Evolutionary conservation across 2,329 filamentous ascomycete species (phyloP).

Genomic region (Truncatella angustata): DNA sequence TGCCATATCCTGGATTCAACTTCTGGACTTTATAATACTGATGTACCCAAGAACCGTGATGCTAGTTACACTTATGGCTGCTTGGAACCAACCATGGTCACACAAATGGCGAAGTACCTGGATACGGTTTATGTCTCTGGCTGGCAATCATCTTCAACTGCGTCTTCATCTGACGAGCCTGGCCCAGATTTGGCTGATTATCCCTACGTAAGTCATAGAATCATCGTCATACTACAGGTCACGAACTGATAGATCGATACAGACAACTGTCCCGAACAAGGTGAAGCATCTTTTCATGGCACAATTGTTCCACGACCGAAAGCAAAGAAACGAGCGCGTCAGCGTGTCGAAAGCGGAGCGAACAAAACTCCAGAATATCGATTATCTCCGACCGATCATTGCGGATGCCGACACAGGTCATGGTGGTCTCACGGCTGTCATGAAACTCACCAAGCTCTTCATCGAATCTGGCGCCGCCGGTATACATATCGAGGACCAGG

Average conservation of each 20-base stretch:
- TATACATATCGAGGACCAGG: constrained; percentile 98
- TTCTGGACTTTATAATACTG: constrained; percentile 3
- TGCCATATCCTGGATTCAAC: constrained; percentile 5
- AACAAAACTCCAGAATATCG: constrained; percentile 71
- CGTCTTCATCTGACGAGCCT: constrained; percentile 91
- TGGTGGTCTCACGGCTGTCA: constrained; percentile 94
- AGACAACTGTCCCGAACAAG: constrained; percentile 98
- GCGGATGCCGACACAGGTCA: constrained; percentile 97
- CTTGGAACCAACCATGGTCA: constrained; percentile 96
- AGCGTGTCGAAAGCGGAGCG: constrained; percentile 72
- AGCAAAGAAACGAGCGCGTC: constrained; percentile 93
- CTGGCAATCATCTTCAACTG: constrained; percentile 97
- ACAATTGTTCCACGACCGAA: constrained; percentile 98
- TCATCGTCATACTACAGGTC: not conserved
- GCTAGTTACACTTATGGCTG: constrained; percentile 96
- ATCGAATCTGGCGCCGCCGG: constrained; percentile 94
- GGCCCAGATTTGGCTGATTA: constrained; percentile 98
- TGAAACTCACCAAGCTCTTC: constrained; percentile 99
- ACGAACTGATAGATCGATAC: constrained; percentile 8
- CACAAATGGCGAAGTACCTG: constrained; percentile 98
- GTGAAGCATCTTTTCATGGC: constrained; percentile 97
- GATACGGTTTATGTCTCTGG: constrained; percentile 98
- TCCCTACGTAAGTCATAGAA: constrained; percentile 65
- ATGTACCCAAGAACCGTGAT: constrained; percentile 63
- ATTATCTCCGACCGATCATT: constrained; percentile 94